These are phyloP conservation scores for Nannizziopsis barbatae DNA, from an alignment of 2,329 filamentous ascomycete genomes.

Conservation along the genomic window DNA sequence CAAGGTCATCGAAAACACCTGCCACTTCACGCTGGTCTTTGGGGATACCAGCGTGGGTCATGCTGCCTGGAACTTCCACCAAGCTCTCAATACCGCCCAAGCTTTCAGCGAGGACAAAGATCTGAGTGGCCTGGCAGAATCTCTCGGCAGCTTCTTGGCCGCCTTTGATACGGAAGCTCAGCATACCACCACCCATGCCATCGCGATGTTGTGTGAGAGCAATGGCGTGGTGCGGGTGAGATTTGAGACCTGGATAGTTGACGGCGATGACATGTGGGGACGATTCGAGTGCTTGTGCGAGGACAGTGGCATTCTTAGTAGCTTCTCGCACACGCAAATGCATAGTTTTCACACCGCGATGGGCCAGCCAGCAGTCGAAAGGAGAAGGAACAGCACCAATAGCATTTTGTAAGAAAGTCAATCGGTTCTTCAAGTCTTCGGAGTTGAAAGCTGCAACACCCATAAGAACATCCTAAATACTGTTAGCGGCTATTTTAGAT, in stretches of 20 bases:
- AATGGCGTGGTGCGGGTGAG: constrained; percentile 75
- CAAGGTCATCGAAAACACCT: constrained; percentile 88
- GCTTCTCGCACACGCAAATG: constrained; percentile 85
- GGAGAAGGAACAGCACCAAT: constrained; percentile 89
- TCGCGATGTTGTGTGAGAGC: constrained; percentile 85
- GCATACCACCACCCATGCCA: constrained; percentile 92
- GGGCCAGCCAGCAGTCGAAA: constrained; percentile 96
- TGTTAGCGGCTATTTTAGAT: background rate
- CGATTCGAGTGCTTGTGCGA: constrained; percentile 65
- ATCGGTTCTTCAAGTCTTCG: constrained; percentile 60
- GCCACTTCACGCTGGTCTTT: constrained; percentile 80
- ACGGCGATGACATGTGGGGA: constrained; percentile 76
- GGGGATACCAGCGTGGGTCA: constrained; percentile 96
- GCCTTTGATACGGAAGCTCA: constrained; percentile 86
- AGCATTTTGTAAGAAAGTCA: constrained; percentile 91
- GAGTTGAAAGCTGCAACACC: constrained; percentile 92
- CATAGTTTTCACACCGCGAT: constrained; percentile 91
- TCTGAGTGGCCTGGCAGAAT: constrained; percentile 79
- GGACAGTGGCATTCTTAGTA: constrained; percentile 63
- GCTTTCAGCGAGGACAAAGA: constrained; percentile 89
- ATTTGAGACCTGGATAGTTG: constrained; percentile 87
- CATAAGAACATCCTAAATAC: constrained; percentile 74
- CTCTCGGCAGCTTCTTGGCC: constrained; percentile 75
- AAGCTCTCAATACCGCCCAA: constrained; percentile 86
- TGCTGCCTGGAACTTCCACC: constrained; percentile 82